Conservation (phyloP, 495 filamentous ascomycete genomes). For the Penicillium canariense region DNA sequence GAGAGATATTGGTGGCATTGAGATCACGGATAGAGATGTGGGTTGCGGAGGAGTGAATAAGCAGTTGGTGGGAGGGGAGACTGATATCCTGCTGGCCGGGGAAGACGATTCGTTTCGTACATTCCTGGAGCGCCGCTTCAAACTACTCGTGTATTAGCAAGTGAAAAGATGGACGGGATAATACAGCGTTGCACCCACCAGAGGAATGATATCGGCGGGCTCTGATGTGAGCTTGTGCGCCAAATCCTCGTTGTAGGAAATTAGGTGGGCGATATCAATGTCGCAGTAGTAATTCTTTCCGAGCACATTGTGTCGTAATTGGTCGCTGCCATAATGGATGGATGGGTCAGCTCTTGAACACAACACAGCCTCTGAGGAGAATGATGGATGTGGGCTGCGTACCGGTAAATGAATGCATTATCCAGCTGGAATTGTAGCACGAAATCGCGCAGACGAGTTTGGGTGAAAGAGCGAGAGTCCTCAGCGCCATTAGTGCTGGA, state of each 20-base stretch:
- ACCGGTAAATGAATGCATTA: slow-evolving; percentile 96
- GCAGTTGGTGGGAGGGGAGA: slow-evolving; percentile 86
- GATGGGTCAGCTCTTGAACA: slow-evolving; percentile 14
- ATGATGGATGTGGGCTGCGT: slow-evolving; percentile 16
- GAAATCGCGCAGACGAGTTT: slow-evolving; percentile 65
- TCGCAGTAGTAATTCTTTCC: slow-evolving; percentile 96
- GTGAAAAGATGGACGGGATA: too few relatives aligned
- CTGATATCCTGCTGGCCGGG: slow-evolving; percentile 66
- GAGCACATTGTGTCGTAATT: slow-evolving; percentile 91
- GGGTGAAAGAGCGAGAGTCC: slow-evolving; percentile 55
- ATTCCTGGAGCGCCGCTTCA: slow-evolving; percentile 83
- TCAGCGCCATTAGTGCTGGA: slow-evolving; percentile 60
- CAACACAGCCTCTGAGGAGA: slow-evolving; percentile 6
- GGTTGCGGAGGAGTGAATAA: slow-evolving; percentile 87
- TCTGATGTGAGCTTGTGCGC: slow-evolving; percentile 88
- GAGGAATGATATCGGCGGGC: slow-evolving; percentile 87
- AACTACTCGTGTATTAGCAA: slow-evolving; percentile 60
- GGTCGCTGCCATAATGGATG: slow-evolving; percentile 65
- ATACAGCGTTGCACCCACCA: slow-evolving; percentile 52
- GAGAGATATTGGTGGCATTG: slow-evolving; percentile 87
- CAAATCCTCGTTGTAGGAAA: slow-evolving; percentile 95
- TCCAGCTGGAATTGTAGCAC: slow-evolving; percentile 93
- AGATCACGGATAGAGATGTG: slow-evolving; percentile 92
- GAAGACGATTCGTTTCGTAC: slow-evolving; percentile 87
- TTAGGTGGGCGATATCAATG: slow-evolving; percentile 93